These are phyloP conservation scores for Aspergillus leporis DNA, from an alignment of 495 filamentous ascomycete genomes.

Conservation along the genomic window DNA sequence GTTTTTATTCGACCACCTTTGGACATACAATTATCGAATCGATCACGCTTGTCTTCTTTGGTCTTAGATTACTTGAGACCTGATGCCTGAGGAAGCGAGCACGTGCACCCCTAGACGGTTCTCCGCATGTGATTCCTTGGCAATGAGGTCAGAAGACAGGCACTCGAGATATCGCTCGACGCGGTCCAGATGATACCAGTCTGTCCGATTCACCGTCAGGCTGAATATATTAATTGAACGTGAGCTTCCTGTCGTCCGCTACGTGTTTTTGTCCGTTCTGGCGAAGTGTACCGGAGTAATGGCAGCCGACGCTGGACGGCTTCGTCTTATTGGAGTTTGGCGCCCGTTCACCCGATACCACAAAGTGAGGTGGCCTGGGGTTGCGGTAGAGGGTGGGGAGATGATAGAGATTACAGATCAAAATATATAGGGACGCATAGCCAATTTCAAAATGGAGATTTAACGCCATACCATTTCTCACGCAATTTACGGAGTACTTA, in stretches of 20 bases:
- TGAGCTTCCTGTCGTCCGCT: constrained; percentile 18
- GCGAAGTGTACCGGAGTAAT: background rate
- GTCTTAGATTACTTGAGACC: background rate
- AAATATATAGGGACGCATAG: background rate
- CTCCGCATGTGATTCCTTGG: constrained; percentile 13
- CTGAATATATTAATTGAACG: constrained; percentile 7
- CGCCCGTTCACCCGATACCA: constrained; percentile 29
- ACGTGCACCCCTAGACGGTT: background rate
- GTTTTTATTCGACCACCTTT: too few species aligned
- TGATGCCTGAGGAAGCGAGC: background rate
- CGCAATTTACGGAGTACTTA: background rate
- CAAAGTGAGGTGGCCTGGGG: too few species aligned
- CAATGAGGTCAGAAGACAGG: background rate
- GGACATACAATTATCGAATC: too few species aligned
- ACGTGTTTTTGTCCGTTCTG: constrained; percentile 4
- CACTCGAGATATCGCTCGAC: background rate
- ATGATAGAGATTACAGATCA: background rate
- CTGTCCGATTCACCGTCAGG: background rate
- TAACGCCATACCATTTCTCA: background rate
- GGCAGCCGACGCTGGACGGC: background rate
- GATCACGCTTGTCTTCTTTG: background rate
- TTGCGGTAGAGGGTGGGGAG: background rate
- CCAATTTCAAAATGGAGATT: background rate
- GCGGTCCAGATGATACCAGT: background rate
- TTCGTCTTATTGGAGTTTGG: constrained; percentile 17